phyloP scores from a whole-genome alignment of 2,329 filamentous ascomycete genomes.

The Coniella lustricola region DNA sequence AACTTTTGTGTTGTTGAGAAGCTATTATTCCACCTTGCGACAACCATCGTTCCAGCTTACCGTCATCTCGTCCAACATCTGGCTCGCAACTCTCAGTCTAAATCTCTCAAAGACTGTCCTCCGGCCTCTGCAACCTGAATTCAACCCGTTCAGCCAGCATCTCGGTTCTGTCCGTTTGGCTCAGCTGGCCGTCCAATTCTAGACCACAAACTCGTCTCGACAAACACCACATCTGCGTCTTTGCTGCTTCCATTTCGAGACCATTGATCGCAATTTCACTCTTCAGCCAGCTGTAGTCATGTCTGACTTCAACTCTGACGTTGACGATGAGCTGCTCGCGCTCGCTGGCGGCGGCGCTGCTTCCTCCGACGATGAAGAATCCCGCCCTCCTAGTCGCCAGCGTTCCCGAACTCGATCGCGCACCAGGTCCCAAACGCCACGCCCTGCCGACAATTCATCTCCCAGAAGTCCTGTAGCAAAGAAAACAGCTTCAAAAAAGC shows the following conservation, averaged over 20 bases:
- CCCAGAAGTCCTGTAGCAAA: slow-evolving; percentile 28
- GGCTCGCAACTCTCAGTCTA: too few species aligned
- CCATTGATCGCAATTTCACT: background rate
- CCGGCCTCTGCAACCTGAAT: background rate
- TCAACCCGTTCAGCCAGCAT: background rate
- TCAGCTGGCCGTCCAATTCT: background rate
- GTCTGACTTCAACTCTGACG: slow-evolving; percentile 51
- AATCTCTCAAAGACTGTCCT: too few species aligned
- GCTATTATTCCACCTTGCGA: too few species aligned
- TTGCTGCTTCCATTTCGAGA: too few species aligned
- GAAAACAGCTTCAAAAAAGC: slow-evolving; percentile 37
- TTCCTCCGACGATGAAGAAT: slow-evolving; percentile 52
- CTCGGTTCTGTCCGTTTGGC: background rate
- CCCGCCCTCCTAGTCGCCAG: slow-evolving; percentile 47
- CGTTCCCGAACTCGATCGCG: slow-evolving; percentile 39
- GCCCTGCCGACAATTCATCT: slow-evolving; percentile 6
- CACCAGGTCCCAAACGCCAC: slow-evolving; percentile 29
- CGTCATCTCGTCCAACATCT: too few species aligned
- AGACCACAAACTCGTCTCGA: background rate
- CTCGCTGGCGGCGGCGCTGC: slow-evolving; percentile 70
- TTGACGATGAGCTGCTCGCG: slow-evolving; percentile 90
- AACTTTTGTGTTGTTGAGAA: too few species aligned
- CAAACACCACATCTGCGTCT: background rate
- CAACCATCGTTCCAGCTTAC: too few species aligned
- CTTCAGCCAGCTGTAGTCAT: slow-evolving; percentile 40